These are phyloP conservation scores for Rhynchospora pubera DNA, from an alignment of 176 grass and related monocot species.

Conservation along the genomic window DNA sequence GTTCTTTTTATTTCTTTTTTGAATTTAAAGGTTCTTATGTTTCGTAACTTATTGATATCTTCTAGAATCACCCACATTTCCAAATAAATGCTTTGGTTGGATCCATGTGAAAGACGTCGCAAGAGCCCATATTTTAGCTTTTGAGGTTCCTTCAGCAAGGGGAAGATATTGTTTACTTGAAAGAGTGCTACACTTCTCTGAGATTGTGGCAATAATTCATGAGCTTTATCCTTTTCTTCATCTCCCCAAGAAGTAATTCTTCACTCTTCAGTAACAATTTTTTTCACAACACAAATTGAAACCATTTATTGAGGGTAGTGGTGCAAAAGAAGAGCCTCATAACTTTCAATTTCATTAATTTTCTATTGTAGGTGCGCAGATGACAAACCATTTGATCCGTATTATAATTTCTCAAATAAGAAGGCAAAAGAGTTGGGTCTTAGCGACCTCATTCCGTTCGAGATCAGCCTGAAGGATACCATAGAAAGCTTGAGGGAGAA, in stretches of 20 bases:
- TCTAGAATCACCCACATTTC: slow-evolving; percentile 11
- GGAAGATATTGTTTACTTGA: slow-evolving; percentile 27
- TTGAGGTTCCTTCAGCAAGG: slow-evolving; percentile 16
- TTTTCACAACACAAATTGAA: background rate
- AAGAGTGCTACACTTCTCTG: slow-evolving; percentile 22
- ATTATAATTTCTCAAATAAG: slow-evolving; percentile 4
- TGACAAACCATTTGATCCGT: slow-evolving; percentile 12
- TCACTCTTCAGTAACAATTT: background rate
- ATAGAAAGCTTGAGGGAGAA: slow-evolving; percentile 34
- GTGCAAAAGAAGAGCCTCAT: background rate
- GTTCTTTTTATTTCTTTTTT: background rate
- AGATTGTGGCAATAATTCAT: slow-evolving; percentile 22
- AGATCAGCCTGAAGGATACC: slow-evolving; percentile 16
- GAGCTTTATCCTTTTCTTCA: slow-evolving; percentile 25
- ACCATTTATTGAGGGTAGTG: background rate
- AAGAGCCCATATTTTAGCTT: slow-evolving; percentile 21
- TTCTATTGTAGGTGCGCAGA: slow-evolving; percentile 16
- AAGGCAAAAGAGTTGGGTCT: slow-evolving; percentile 24
- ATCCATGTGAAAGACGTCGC: slow-evolving; percentile 23
- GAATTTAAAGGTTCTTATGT: background rate
- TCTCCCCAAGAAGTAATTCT: slow-evolving; percentile 16
- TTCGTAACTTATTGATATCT: background rate
- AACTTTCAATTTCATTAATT: background rate
- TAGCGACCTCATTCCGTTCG: background rate
- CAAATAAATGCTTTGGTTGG: background rate